phyloP scores from a whole-genome alignment of 306 rosid genomes.

The Quercus robur region DNA sequence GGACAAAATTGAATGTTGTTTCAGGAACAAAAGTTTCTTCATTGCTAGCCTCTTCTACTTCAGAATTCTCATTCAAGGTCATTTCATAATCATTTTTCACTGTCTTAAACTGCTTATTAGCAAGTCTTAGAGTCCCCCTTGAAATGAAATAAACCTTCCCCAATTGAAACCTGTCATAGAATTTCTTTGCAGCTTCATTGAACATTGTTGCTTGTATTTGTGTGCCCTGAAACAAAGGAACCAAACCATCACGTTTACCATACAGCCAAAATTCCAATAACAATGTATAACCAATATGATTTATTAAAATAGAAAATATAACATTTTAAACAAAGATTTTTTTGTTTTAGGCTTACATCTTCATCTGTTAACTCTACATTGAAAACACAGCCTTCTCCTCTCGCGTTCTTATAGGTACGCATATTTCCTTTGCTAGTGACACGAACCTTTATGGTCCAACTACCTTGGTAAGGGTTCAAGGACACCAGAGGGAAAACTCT shows the following conservation, averaged over 20 bases:
- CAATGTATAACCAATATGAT: background rate
- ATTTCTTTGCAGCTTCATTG: slow-evolving; percentile 84
- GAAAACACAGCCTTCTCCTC: slow-evolving; percentile 97
- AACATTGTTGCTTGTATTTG: slow-evolving; percentile 99
- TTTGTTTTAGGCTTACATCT: slow-evolving; percentile 50
- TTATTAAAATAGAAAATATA: background rate
- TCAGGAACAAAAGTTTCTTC: slow-evolving; percentile 77
- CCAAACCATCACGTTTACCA: background rate
- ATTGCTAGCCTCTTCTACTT: slow-evolving; percentile 74
- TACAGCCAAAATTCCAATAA: background rate
- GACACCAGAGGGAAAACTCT: slow-evolving; percentile 89
- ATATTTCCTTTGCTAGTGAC: slow-evolving; percentile 83
- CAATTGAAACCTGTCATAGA: slow-evolving; percentile 66
- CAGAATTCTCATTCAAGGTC: slow-evolving; percentile 83
- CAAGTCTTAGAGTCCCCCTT: slow-evolving; percentile 74
- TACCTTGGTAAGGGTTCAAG: slow-evolving; percentile 86
- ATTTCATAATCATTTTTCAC: slow-evolving; percentile 92
- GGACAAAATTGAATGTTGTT: slow-evolving; percentile 73
- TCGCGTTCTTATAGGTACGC: slow-evolving; percentile 79
- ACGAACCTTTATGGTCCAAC: slow-evolving; percentile 90
- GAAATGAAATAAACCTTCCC: slow-evolving; percentile 93
- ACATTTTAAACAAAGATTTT: background rate
- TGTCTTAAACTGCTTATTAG: slow-evolving; percentile 85
- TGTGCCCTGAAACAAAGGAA: slow-evolving; percentile 62
- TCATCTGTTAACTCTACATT: slow-evolving; percentile 93